phyloP scores from a whole-genome alignment of 345 rosid genomes.

The Toxicodendron radicans region DNA sequence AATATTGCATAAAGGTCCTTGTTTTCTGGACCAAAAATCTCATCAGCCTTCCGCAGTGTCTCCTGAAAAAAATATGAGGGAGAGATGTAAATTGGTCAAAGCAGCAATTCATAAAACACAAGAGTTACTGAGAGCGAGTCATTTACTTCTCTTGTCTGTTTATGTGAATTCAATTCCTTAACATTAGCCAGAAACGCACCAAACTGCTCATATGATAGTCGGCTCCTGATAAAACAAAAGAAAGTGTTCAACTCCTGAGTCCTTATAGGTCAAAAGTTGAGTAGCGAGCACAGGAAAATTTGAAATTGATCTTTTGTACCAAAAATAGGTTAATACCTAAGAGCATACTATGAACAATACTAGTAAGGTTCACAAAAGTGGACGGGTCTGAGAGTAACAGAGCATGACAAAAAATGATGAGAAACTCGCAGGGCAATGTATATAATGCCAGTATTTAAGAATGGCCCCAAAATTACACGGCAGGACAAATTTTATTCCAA shows the following conservation, averaged over 20 bases:
- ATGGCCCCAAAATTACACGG: neutral
- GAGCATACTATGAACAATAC: neutral
- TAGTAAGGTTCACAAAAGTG: neutral
- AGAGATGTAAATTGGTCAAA: neutral
- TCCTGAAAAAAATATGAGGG: conserved; percentile 46
- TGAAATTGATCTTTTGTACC: neutral
- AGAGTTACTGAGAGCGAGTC: conserved; percentile 2
- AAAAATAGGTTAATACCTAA: neutral
- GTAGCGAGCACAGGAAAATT: conserved; percentile 7
- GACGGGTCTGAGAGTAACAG: neutral
- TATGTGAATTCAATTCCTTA: conserved; percentile 91
- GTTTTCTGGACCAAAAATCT: conserved; percentile 78
- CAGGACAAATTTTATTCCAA: neutral
- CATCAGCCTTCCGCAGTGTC: conserved; percentile 79
- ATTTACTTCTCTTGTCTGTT: conserved; percentile 79
- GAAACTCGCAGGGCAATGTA: neutral
- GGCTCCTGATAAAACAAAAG: conserved; percentile 46
- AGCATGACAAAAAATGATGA: neutral
- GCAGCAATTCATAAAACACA: neutral
- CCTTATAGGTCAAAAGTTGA: neutral
- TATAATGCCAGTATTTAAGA: neutral
- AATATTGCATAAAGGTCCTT: conserved; percentile 77
- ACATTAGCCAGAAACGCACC: conserved; percentile 90
- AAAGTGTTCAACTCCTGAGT: neutral
- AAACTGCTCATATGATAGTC: conserved; percentile 86